phyloP scores from a whole-genome alignment of 2,329 filamentous ascomycete genomes.

The Torrubiella hemipterigena region DNA sequence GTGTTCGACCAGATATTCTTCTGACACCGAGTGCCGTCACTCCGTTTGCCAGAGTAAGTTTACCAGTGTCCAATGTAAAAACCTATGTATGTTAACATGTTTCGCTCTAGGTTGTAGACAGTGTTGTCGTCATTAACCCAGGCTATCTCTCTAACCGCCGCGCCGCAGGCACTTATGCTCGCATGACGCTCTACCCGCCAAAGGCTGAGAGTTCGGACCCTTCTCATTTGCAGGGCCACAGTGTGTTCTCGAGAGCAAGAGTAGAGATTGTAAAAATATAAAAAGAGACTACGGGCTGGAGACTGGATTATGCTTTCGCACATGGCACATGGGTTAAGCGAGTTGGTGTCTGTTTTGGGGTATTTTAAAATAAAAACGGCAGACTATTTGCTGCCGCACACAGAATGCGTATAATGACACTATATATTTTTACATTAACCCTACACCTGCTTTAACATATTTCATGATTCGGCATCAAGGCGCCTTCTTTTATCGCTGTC shows the following conservation, averaged over 20 bases:
- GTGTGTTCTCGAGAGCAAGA: constrained; percentile 68
- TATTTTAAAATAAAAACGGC: constrained; percentile 2
- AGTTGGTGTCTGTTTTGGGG: background rate
- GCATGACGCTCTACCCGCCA: constrained; percentile 62
- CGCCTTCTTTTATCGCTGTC: constrained; percentile 48
- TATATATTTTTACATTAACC: constrained; percentile 2
- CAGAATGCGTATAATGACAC: constrained; percentile 1
- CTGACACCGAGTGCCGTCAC: constrained; percentile 72
- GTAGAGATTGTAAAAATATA: constrained; percentile 79
- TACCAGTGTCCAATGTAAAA: too few species aligned
- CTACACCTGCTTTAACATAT: too few species aligned
- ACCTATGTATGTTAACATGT: background rate
- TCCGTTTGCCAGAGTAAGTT: constrained; percentile 72
- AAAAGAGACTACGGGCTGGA: constrained; percentile 5
- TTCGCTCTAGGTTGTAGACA: constrained; percentile 64
- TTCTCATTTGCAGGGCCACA: constrained; percentile 53
- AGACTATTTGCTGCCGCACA: background rate
- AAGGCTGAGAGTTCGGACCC: constrained; percentile 44
- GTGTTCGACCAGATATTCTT: constrained; percentile 73
- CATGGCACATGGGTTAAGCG: background rate
- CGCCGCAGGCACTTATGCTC: constrained; percentile 75
- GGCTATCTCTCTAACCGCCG: constrained; percentile 76
- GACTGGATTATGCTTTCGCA: too few species aligned
- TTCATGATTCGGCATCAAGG: constrained; percentile 30
- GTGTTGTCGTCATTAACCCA: constrained; percentile 82